A percentile compares a stretch with the other conserved stretches of the same genome.
phyloP scores from a whole-genome alignment of 371 early-diverging fungal genomes.

The Massospora cicadina region DNA sequence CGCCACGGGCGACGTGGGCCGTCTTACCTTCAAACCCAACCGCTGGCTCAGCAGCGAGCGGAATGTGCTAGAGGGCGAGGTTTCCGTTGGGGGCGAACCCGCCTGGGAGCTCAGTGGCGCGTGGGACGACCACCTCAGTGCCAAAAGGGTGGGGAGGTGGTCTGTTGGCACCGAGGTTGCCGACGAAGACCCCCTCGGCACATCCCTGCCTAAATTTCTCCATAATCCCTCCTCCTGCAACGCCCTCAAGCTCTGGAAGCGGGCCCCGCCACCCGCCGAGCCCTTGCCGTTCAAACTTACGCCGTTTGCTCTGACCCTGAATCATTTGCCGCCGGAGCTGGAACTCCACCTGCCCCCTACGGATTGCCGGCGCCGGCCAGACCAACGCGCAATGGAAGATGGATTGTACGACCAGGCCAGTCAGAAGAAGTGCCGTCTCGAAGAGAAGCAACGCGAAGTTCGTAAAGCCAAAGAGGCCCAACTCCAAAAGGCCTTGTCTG shows the following conservation, averaged over 20 bases:
- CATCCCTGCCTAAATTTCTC: slow-evolving; percentile 5
- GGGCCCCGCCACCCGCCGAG: slow-evolving; percentile 23
- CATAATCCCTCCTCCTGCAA: not conserved
- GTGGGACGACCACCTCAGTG: slow-evolving; percentile 51
- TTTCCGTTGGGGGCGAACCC: slow-evolving; percentile 31
- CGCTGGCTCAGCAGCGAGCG: slow-evolving; percentile 39
- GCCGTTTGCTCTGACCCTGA: slow-evolving; percentile 51
- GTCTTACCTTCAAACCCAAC: slow-evolving; percentile 50
- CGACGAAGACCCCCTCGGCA: not conserved
- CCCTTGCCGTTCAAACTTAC: slow-evolving; percentile 51
- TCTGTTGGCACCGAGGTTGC: slow-evolving; percentile 12
- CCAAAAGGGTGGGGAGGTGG: slow-evolving; percentile 24
- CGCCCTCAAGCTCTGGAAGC: slow-evolving; percentile 36
- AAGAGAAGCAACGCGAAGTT: slow-evolving; percentile 49
- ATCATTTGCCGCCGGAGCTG: slow-evolving; percentile 36
- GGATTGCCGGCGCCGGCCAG: slow-evolving; percentile 61
- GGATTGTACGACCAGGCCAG: slow-evolving; percentile 51
- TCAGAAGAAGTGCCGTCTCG: slow-evolving; percentile 41
- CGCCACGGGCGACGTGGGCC: slow-evolving; percentile 45
- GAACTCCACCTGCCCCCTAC: slow-evolving; percentile 39
- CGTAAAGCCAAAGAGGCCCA: slow-evolving; percentile 31
- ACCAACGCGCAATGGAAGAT: slow-evolving; percentile 53
- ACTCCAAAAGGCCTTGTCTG: slow-evolving; percentile 1
- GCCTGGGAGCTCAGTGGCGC: slow-evolving; percentile 45
- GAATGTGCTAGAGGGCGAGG: slow-evolving; percentile 43